These are phyloP conservation scores for Fraxinus pennsylvanica DNA, from an alignment of 257 asterid species.

Conservation along the genomic window DNA sequence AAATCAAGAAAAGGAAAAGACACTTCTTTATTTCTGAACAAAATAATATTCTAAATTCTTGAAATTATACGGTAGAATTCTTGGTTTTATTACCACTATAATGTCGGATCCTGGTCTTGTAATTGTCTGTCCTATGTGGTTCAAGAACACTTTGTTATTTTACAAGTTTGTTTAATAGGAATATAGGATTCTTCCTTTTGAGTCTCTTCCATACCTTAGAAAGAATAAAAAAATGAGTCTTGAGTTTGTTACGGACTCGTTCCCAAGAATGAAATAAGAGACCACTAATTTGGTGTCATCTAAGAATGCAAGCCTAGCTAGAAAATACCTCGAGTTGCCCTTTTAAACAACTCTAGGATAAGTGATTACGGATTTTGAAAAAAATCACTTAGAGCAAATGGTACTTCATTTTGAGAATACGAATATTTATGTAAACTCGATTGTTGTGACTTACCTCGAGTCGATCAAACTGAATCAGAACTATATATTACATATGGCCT, in stretches of 20 bases:
- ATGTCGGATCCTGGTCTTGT: slow-evolving; percentile 4
- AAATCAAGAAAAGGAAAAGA: neutral
- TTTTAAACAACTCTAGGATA: neutral
- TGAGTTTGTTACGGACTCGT: neutral
- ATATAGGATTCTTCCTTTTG: neutral
- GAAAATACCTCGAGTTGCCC: neutral
- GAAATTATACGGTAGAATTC: neutral
- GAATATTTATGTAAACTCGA: neutral
- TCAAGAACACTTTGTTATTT: neutral
- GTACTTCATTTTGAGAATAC: neutral
- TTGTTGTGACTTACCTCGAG: too few species aligned
- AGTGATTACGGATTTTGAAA: neutral
- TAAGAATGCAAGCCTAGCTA: neutral
- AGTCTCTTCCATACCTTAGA: neutral
- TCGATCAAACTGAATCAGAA: too few species aligned
- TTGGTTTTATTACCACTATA: neutral
- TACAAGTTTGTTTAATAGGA: neutral
- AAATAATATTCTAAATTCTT: neutral
- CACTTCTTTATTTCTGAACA: neutral
- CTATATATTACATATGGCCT: too few species aligned
- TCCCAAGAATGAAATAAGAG: neutral
- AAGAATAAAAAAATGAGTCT: neutral
- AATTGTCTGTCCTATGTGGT: neutral
- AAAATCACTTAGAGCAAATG: neutral
- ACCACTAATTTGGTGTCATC: neutral